These are phyloP conservation scores for Euphorbia peplus DNA, from an alignment of 345 rosid genomes.

Conservation along the genomic window DNA sequence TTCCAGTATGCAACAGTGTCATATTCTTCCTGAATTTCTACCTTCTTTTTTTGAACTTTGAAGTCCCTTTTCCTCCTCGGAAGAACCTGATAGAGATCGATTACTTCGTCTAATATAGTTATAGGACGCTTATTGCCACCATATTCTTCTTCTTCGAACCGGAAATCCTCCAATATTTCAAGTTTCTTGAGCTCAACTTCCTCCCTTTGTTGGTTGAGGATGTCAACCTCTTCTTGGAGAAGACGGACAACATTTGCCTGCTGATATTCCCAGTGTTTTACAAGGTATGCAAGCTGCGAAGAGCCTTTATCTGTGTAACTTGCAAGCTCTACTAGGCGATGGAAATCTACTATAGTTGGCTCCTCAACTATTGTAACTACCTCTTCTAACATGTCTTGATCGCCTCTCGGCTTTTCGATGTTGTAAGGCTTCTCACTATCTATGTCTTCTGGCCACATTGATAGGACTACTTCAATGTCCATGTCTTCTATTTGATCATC, in stretches of 20 bases:
- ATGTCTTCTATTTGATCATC: conserved; percentile 75
- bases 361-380: conserved; percentile 53
- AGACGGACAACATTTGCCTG: conserved; percentile 77
- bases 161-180: conserved; percentile 80
- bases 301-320: conserved; percentile 67
- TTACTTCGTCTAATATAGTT: conserved; percentile 53
- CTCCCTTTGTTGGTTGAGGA: conserved; percentile 63
- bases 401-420: conserved; percentile 70
- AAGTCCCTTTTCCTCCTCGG: conserved; percentile 50
- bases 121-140: conserved; percentile 56
- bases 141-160: too few species aligned
- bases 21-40: conserved; percentile 66
- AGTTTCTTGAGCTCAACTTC: conserved; percentile 80
- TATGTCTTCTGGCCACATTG: conserved; percentile 97
- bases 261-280: conserved; percentile 80
- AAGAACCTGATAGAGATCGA: conserved; percentile 46
- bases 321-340: conserved; percentile 55
- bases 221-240: conserved; percentile 78
- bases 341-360: conserved; percentile 60
- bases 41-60: conserved; percentile 50
- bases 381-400: conserved; percentile 85
- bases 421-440: conserved; percentile 83
- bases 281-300: conserved; percentile 76
- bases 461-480: conserved; percentile 74
- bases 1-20: conserved; percentile 80